phyloP scores from a whole-genome alignment of 2,329 filamentous ascomycete species.

The Lojkania enalia region DNA sequence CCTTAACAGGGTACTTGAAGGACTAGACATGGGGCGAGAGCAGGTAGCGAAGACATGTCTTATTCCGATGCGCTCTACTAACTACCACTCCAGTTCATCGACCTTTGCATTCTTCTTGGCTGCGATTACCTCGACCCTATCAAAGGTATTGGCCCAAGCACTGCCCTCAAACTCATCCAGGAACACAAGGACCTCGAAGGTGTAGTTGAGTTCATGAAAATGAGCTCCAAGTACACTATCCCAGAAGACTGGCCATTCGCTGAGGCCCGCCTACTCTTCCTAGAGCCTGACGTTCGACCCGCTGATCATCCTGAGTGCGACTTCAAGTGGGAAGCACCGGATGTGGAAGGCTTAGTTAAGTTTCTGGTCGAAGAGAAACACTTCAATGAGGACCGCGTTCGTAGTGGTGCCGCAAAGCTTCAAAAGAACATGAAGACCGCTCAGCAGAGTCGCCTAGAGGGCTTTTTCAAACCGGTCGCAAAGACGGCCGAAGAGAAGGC shows the following conservation, averaged over 20 bases:
- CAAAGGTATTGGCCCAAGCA: constrained; percentile 89
- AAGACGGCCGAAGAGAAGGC: constrained; percentile 87
- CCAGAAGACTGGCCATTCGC: constrained; percentile 97
- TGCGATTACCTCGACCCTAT: constrained; percentile 98
- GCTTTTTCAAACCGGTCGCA: constrained; percentile 92
- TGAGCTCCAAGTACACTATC: constrained; percentile 74
- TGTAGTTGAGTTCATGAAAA: constrained; percentile 78
- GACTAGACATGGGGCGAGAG: constrained; percentile 81
- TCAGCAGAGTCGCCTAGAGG: constrained; percentile 89
- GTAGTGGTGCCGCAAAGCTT: constrained; percentile 74
- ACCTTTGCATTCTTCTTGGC: constrained; percentile 94
- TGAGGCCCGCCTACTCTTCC: constrained; percentile 89
- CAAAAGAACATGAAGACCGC: constrained; percentile 89
- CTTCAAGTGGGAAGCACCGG: constrained; percentile 96
- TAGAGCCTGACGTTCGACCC: constrained; percentile 82
- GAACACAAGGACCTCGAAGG: constrained; percentile 88
- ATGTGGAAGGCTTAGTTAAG: constrained; percentile 84
- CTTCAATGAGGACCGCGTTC: constrained; percentile 93
- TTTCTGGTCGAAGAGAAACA: constrained; percentile 94
- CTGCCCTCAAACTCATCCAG: constrained; percentile 89
- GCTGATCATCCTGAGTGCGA: constrained; percentile 88
- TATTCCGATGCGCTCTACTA: constrained; percentile 3
- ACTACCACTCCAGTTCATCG: constrained; percentile 72
- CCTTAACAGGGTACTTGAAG: constrained; percentile 82
- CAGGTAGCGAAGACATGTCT: constrained; percentile 61